Evolutionary conservation across 2,329 filamentous ascomycete genomes (phyloP).

Genomic region (Aspergillus luchuensis): DNA sequence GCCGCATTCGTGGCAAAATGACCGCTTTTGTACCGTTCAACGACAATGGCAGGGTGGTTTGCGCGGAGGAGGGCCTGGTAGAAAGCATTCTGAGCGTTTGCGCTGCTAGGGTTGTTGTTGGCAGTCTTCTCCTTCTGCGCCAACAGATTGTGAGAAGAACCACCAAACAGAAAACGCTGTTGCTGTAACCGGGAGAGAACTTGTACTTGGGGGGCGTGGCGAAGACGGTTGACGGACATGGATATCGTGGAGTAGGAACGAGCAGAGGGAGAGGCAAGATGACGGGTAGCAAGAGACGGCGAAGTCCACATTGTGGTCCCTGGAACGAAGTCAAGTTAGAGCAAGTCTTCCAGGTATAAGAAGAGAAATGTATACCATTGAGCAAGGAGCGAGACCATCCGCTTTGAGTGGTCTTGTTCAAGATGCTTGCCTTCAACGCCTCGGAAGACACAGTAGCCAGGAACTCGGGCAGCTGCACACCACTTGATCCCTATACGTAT

Average conservation of each 20-base stretch:
- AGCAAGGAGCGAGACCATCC: slow-evolving; percentile 22
- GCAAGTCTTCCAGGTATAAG: background rate
- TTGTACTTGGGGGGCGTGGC: slow-evolving; percentile 23
- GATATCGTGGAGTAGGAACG: slow-evolving; percentile 41
- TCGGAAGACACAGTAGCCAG: slow-evolving; percentile 29
- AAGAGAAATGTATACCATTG: slow-evolving; percentile 20
- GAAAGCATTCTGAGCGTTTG: slow-evolving; percentile 87
- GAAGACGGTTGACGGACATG: slow-evolving; percentile 28
- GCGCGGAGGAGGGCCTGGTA: slow-evolving; percentile 88
- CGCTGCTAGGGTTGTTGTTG: slow-evolving; percentile 86
- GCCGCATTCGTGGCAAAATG: slow-evolving; percentile 78
- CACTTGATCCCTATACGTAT: slow-evolving; percentile 14
- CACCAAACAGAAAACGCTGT: slow-evolving; percentile 43
- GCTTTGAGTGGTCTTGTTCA: slow-evolving; percentile 22
- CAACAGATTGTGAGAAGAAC: slow-evolving; percentile 60
- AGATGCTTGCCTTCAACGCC: slow-evolving; percentile 25
- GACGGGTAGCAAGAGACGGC: slow-evolving; percentile 22
- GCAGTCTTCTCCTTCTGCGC: slow-evolving; percentile 87
- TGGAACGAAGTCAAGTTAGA: slow-evolving; percentile 9
- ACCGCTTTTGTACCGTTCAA: slow-evolving; percentile 85
- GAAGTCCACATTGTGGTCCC: slow-evolving; percentile 21
- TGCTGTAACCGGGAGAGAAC: slow-evolving; percentile 36
- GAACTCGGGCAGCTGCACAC: slow-evolving; percentile 29
- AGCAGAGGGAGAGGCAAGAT: slow-evolving; percentile 18
- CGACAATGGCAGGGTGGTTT: slow-evolving; percentile 89